A percentile compares a stretch with the other conserved stretches of the same genome.
Evolutionary conservation across 2,329 filamentous ascomycete genomes (phyloP).

Genomic region (Aspergillus versicolor): DNA sequence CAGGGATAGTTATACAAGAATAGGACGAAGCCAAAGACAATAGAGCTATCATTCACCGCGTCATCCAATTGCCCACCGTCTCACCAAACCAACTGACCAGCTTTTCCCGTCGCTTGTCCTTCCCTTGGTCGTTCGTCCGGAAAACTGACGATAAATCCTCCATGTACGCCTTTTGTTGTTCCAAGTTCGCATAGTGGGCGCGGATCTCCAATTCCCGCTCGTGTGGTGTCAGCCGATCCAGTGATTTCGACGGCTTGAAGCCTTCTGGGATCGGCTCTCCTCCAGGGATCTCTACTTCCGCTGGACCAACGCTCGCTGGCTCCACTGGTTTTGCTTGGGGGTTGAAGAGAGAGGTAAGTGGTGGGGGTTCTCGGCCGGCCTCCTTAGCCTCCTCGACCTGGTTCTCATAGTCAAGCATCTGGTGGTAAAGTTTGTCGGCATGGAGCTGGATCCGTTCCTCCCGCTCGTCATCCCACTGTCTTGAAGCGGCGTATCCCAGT

Average conservation of each 20-base stretch:
- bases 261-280: slow-evolving; percentile 35
- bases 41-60: slow-evolving; percentile 20
- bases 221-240: slow-evolving; percentile 46
- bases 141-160: slow-evolving; percentile 38
- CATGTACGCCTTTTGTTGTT: slow-evolving; percentile 37
- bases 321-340: slow-evolving; percentile 28
- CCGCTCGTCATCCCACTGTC: slow-evolving; percentile 63
- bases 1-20: not conserved
- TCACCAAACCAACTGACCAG: slow-evolving; percentile 45
- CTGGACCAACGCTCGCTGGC: slow-evolving; percentile 12
- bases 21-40: not conserved
- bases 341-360: slow-evolving; percentile 46
- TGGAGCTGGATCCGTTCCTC: slow-evolving; percentile 95
- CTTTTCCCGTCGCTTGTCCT: slow-evolving; percentile 38
- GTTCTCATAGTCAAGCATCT: slow-evolving; percentile 79
- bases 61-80: slow-evolving; percentile 43
- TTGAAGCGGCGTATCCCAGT: slow-evolving; percentile 75
- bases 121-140: slow-evolving; percentile 37
- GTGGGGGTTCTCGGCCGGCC: slow-evolving; percentile 42
- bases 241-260: slow-evolving; percentile 37
- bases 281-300: slow-evolving; percentile 36
- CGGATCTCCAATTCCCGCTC: slow-evolving; percentile 47
- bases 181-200: slow-evolving; percentile 37
- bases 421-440: slow-evolving; percentile 84
- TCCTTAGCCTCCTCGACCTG: slow-evolving; percentile 62